These are phyloP conservation scores for Colletotrichum sp. DNA, from an alignment of 2,329 filamentous ascomycete genomes.

Conservation along the genomic window DNA sequence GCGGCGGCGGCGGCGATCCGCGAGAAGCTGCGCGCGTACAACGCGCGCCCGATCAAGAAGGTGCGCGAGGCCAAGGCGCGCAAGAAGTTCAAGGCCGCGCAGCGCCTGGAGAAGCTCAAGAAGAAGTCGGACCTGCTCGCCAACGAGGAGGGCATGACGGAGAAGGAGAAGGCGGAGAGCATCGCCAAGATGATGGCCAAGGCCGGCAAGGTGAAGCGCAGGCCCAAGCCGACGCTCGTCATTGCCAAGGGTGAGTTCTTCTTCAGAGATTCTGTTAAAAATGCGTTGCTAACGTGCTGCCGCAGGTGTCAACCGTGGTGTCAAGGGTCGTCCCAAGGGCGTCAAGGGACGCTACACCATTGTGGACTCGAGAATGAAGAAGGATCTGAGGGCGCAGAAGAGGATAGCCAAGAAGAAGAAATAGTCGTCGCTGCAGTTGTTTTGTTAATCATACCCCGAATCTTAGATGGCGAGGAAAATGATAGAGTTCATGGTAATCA, in stretches of 20 bases:
- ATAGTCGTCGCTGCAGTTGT: slow-evolving; percentile 27
- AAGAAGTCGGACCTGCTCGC: slow-evolving; percentile 94
- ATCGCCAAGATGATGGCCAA: slow-evolving; percentile 84
- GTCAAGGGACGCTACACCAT: slow-evolving; percentile 98
- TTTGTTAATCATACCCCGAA: slow-evolving; percentile 5
- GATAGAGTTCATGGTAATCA: slow-evolving; percentile 5
- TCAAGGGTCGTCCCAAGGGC: slow-evolving; percentile 85
- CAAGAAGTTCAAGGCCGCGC: slow-evolving; percentile 95
- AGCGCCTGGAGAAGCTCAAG: slow-evolving; percentile 89
- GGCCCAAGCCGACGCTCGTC: slow-evolving; percentile 83
- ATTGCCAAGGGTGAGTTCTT: slow-evolving; percentile 72
- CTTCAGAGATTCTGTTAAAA: background rate
- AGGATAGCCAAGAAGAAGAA: slow-evolving; percentile 75
- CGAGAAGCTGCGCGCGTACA: slow-evolving; percentile 90
- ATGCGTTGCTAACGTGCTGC: background rate
- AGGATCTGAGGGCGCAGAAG: slow-evolving; percentile 91
- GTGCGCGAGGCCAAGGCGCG: slow-evolving; percentile 94
- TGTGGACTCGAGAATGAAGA: slow-evolving; percentile 94
- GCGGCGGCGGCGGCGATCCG: slow-evolving; percentile 91
- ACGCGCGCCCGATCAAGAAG: slow-evolving; percentile 98
- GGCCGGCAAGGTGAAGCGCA: slow-evolving; percentile 86
- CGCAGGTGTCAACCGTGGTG: slow-evolving; percentile 71
- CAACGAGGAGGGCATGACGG: slow-evolving; percentile 89
- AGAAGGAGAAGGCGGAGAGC: slow-evolving; percentile 91
- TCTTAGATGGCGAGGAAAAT: background rate